phyloP scores from a whole-genome alignment of 1,284 basidiomycete genomes.

The Sporisorium scitamineum region DNA sequence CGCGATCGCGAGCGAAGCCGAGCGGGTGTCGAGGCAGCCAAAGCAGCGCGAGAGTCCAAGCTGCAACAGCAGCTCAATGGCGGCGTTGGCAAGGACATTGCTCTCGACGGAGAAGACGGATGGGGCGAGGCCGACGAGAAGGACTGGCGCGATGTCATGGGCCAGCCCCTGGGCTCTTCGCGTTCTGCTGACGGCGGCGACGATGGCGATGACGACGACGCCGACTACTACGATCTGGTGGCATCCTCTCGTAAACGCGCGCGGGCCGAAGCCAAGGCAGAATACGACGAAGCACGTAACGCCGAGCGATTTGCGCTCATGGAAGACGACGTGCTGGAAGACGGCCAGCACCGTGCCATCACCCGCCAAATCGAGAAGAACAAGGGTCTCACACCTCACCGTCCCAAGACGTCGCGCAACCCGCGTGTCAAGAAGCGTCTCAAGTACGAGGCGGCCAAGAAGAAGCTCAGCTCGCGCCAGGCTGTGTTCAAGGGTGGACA shows the following conservation, averaged over 20 bases:
- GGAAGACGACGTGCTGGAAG: constrained; percentile 57
- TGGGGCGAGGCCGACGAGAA: constrained; percentile 64
- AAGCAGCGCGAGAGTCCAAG: constrained; percentile 56
- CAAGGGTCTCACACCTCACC: constrained; percentile 63
- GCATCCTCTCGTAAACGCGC: constrained; percentile 46
- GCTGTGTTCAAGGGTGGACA: constrained; percentile 69
- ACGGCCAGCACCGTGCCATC: constrained; percentile 65
- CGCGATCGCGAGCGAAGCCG: constrained; percentile 64
- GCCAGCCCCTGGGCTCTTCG: constrained; percentile 28
- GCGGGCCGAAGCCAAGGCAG: constrained; percentile 60
- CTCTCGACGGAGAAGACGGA: constrained; percentile 50
- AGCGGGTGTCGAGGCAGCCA: constrained; percentile 61
- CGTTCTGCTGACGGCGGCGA: constrained; percentile 19
- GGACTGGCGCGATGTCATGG: constrained; percentile 65
- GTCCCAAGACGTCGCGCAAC: constrained; percentile 66
- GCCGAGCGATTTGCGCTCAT: constrained; percentile 55
- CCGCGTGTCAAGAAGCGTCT: constrained; percentile 68
- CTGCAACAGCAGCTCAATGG: constrained; percentile 32
- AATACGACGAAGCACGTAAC: constrained; percentile 61
- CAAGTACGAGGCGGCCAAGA: constrained; percentile 67
- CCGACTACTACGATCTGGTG: constrained; percentile 67
- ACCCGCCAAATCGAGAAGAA: constrained; percentile 68
- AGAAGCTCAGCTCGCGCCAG: constrained; percentile 63
- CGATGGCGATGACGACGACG: constrained; percentile 48
- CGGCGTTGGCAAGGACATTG: constrained; percentile 28